Evolutionary conservation across 2,329 filamentous ascomycete species (phyloP).

Genomic region (Cladobotryum protrusum): DNA sequence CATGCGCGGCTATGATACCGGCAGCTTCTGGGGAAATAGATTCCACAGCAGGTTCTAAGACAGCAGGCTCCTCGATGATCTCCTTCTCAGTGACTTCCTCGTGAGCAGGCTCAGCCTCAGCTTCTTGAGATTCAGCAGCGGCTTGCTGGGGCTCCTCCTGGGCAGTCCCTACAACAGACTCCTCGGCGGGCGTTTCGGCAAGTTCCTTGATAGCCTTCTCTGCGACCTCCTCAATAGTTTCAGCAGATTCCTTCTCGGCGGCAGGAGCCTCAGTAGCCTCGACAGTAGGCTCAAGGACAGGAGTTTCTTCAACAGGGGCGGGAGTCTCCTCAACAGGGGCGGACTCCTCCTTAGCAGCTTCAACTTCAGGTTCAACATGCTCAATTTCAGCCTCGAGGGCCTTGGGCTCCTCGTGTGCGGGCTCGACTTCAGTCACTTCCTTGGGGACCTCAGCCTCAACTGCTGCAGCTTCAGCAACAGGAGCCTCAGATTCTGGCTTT

Average conservation of each 20-base stretch:
- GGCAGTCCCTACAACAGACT: not conserved
- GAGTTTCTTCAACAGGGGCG: not conserved
- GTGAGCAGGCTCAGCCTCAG: constrained; percentile 6
- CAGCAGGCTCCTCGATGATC: too few relatives aligned
- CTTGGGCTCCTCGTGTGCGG: not conserved
- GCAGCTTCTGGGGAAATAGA: too few relatives aligned
- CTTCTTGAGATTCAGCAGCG: constrained; percentile 1
- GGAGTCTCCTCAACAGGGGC: constrained; percentile 4
- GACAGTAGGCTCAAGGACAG: not conserved
- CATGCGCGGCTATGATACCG: too few relatives aligned
- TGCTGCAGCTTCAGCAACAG: not conserved
- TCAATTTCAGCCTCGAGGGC: constrained; percentile 2
- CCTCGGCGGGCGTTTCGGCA: not conserved
- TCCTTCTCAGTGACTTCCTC: not conserved
- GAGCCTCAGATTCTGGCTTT: not conserved
- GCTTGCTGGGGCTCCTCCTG: constrained; percentile 6
- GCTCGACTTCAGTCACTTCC: constrained; percentile 13
- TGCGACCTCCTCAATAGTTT: not conserved
- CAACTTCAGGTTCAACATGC: constrained; percentile 11
- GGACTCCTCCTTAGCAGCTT: not conserved
- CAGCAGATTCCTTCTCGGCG: not conserved
- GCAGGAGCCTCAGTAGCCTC: not conserved
- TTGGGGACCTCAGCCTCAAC: constrained; percentile 6
- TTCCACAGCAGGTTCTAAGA: too few relatives aligned
- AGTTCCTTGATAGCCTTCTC: not conserved